Base-by-base conservation (phyloP, 192 early-diverging fungal genomes). In the Geranomyces michiganensis region DNA sequence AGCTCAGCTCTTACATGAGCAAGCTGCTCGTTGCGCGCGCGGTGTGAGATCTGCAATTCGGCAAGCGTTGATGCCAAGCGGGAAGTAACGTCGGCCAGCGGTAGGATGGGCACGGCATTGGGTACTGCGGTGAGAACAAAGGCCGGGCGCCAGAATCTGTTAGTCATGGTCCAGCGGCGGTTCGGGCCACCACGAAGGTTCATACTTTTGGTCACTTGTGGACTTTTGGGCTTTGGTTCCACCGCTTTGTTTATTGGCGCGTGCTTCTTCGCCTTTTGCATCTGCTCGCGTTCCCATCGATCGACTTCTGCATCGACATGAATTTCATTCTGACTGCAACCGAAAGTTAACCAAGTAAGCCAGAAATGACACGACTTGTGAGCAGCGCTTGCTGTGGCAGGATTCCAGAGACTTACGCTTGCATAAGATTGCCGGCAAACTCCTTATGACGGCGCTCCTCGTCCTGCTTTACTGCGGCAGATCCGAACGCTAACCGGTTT, bases 241-340 rank as follows among this genome's bases (percentile, higher is more conserved):
- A 45, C 43, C 13, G 62, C 62, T 41, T 31, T 64, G 22, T 64
- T 64, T 13, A 45, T 31, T 5, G 62, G 32, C 8, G 62, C 43
- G 44, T 45, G 62, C 62, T 64, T 63, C 22, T 58, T 43, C 12
- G 63, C 68, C 53, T 68, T 64, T 22, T 62, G 62, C 62, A 81
- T 81, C 63, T 72, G 72, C 48, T 78, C 67, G 46, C 29, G 22
- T 49, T 76, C 73, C 74, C 79, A 81, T 41, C 67, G 69, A 22
- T 49, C 43, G 15, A 81, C 49, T 56, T 81, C 71, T 21, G 79
- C 79, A 36, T 80, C 77, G n/a, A 77, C 79, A 8, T 41, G 36
- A 31, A 71, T 74, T 22, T 74, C 71, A 31, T 61, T 66, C n/a
- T 71, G 56, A 44, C 72, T 79, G 51, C 1, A 26, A 67, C 3